These are phyloP conservation scores for Wickerhamiella musiphila DNA, from an alignment of 805 yeast species.

Conservation along the genomic window DNA sequence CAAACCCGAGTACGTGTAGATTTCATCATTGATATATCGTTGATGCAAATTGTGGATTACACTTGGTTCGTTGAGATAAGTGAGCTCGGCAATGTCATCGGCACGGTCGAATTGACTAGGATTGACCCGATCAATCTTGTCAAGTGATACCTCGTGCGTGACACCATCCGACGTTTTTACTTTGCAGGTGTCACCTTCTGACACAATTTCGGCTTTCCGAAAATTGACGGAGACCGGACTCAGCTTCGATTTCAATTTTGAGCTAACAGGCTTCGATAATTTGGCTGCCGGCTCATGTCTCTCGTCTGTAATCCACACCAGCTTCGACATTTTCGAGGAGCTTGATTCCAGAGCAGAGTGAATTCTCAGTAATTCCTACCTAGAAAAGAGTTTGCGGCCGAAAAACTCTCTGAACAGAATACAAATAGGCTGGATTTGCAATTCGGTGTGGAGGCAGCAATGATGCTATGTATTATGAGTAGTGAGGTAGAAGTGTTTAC, in stretches of 20 bases:
- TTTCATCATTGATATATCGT: constrained; percentile 60
- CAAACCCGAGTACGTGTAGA: constrained; percentile 88
- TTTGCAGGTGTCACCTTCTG: constrained; percentile 25
- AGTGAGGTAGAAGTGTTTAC: too few species aligned
- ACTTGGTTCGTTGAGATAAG: constrained; percentile 86
- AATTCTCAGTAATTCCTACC: too few species aligned
- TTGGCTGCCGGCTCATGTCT: constrained; percentile 30
- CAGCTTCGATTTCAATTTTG: constrained; percentile 20
- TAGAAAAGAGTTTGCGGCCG: too few species aligned
- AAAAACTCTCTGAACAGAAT: too few species aligned
- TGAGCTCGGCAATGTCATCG: constrained; percentile 88
- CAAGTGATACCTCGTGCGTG: constrained; percentile 22
- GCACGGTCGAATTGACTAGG: constrained; percentile 84
- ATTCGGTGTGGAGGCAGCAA: too few species aligned
- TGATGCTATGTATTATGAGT: too few species aligned
- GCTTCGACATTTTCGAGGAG: too few species aligned
- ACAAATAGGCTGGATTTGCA: too few species aligned
- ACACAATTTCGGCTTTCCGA: constrained; percentile 5
- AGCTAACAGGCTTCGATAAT: too few species aligned
- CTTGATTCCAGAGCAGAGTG: too few species aligned
- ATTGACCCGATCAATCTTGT: constrained; percentile 48
- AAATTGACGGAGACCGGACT: too few species aligned
- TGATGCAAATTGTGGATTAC: constrained; percentile 71
- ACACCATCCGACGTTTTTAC: constrained; percentile 11
- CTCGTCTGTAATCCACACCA: constrained; percentile 70